Conservation (phyloP, 768 basidiomycete genomes). For the Suillus brevipes region DNA sequence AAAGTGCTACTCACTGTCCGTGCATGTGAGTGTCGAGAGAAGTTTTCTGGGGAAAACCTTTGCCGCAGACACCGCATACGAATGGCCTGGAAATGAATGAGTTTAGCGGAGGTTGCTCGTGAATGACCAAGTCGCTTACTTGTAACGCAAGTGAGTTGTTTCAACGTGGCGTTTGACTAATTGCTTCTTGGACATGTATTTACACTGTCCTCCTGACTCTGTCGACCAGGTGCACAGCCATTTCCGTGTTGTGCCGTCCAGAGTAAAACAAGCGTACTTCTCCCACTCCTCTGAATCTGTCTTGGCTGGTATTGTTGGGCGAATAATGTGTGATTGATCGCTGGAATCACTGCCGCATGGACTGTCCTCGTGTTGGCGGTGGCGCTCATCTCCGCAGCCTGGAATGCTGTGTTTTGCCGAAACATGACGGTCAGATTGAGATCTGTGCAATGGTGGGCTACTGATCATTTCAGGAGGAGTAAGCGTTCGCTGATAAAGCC, state of each 20-base stretch:
- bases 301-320: constrained; percentile 26
- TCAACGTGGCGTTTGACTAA: constrained; percentile 69
- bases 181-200: constrained; percentile 56
- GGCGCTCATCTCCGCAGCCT: neutral
- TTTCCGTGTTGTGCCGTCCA: constrained; percentile 36
- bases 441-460: constrained; percentile 6
- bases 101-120: neutral
- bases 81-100: constrained; percentile 43
- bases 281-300: constrained; percentile 34
- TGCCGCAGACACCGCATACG: constrained; percentile 50
- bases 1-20: constrained; percentile 43
- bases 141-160: constrained; percentile 59
- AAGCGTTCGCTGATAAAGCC: constrained; percentile 15
- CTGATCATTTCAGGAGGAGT: constrained; percentile 9
- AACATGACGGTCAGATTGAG: constrained; percentile 13
- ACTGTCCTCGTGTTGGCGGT: constrained; percentile 26
- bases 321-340: constrained; percentile 21
- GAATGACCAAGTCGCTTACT: constrained; percentile 39
- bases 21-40: constrained; percentile 58
- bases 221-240: constrained; percentile 45
- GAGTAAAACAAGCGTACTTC: constrained; percentile 33
- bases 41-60: constrained; percentile 60
- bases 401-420: neutral
- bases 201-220: constrained; percentile 37
- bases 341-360: constrained; percentile 33